Base-by-base conservation (phyloP, 106 monocot genomes). In the Amphibolis antarctica region DNA sequence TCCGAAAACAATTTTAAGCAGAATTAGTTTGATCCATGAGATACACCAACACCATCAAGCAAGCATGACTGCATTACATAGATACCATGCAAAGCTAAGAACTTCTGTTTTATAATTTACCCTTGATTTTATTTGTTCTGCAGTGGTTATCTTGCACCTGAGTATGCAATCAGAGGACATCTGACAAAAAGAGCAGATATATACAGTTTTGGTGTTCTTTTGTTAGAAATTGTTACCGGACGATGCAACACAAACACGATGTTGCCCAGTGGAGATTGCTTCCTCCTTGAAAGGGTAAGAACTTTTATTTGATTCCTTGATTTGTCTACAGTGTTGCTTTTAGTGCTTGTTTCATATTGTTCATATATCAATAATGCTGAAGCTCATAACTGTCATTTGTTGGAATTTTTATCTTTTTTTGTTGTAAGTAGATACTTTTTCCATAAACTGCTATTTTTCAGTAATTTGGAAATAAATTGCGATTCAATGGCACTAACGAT, bases 161-260 rank as follows among this genome's bases (percentile, higher is more conserved):
- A 74, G 50, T 74, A 74, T 60, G 74, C 74, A 23, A 44, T 74
- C 6, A 51, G 59, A 44, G 74, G 74, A 13, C 66, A 67, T 18
- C 31, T 74, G 59, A 74, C 74, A 15, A 44, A 67, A 47, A 60
- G 66, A 60, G 74, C 67, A 36, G 74, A 74, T 59, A 50, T 58
- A 22, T 74, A 74, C 60, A 74, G 74, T 60, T 74, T 74, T 51
- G 74, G 74, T 14, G 74, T 74, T 22, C 74, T 74, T 26, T 60
- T 74, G 15, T 51, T 74, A n/a, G 74, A 74, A 50, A 74, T 74
- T n/a, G 60, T 74, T 44, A 67, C 66, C 22, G 74, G 74, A 14
- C 47, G 67, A 51, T 67, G 74, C 49, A 74, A 74, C 53, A 67
- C 42, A 22, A 74, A 74, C 74, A 67, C 51, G 7, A 62, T 46